Evolutionary conservation across 768 basidiomycete species (phyloP).

Genomic region (Psilocybe azurescens): DNA sequence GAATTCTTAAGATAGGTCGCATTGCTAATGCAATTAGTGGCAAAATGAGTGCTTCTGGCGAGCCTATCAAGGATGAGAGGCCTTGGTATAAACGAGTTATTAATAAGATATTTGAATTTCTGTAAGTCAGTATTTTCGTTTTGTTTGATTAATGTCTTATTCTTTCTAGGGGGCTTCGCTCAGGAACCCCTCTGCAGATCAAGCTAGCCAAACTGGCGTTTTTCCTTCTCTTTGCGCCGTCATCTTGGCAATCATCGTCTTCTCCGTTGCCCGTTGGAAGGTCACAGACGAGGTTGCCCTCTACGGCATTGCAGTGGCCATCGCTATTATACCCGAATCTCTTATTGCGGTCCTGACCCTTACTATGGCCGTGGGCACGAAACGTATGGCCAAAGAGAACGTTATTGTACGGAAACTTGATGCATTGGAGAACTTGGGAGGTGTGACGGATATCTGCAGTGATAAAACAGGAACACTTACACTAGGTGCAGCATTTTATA

Average conservation of each 20-base stretch:
- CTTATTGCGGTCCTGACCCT: slow-evolving; percentile 56
- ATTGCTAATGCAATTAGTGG: slow-evolving; percentile 41
- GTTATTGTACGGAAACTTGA: slow-evolving; percentile 69
- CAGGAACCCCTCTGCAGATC: slow-evolving; percentile 43
- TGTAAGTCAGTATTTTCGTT: slow-evolving; percentile 29
- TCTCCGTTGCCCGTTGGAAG: slow-evolving; percentile 38
- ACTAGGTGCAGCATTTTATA: slow-evolving; percentile 27
- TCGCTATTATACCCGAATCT: slow-evolving; percentile 47
- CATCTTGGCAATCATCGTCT: slow-evolving; percentile 42
- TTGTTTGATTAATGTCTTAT: not conserved
- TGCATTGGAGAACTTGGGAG: slow-evolving; percentile 66
- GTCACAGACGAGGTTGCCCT: slow-evolving; percentile 38
- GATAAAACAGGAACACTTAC: slow-evolving; percentile 73
- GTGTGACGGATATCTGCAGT: slow-evolving; percentile 59
- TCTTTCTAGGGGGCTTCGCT: slow-evolving; percentile 32
- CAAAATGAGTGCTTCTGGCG: slow-evolving; percentile 24
- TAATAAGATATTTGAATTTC: slow-evolving; percentile 27
- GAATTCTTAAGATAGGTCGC: slow-evolving; percentile 33
- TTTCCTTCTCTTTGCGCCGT: slow-evolving; percentile 39
- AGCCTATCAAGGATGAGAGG: slow-evolving; percentile 15
- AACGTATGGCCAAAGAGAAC: slow-evolving; percentile 58
- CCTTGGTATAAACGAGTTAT: slow-evolving; percentile 29
- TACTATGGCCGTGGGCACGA: slow-evolving; percentile 62
- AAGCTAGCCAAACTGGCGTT: slow-evolving; percentile 42
- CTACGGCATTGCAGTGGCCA: slow-evolving; percentile 43